Evolutionary conservation across 495 filamentous ascomycete genomes (phyloP), one percentile per base, ranked within the genome.

Genomic region (Penicillium verhagenii): DNA sequence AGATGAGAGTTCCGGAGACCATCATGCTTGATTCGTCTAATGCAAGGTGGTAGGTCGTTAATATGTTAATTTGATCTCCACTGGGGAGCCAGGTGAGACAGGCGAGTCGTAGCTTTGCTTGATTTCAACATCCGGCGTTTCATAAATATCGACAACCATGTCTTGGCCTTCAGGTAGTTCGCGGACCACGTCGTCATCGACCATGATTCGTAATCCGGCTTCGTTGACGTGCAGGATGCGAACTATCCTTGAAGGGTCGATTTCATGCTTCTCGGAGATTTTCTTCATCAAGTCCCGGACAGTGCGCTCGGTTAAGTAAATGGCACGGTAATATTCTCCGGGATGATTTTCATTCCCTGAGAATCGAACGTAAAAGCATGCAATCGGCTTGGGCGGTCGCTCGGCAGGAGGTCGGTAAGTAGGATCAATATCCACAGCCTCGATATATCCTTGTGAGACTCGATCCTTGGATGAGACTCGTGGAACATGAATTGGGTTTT

Each of bases 181-280:
- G n/a, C 81, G 81, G 18, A 98, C 84, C 25, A 94, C 85, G 44
- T 96, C 91, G 56, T 98, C 90, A 67, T 98, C 94, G 49, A 97
- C 79, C 66, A 92, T 84, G 42, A 98, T 86, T 58, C 88, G 82
- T 4, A 97, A 67, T 0, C 92, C 91, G 52, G 82, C 82, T 20
- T 81, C 71, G 21, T 88, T 86, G 52, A 92, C 74, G 31, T 80
- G 89, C 20, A 96, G 68, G 1, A 86, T 85, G 25, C 88, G 85
- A 11, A 83, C 68, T 37, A 97, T 82, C 26, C 79, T 80, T 2
- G 73, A 68, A 0, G 87, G 79, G 47, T 97, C 89, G 50, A 98
- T 81, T 14, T 86, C 79, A 63, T 85, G 89, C 71, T 96, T 97
- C 26, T 75, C 65, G 2, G 90, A 86, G 23, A 96, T 82, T 52